phyloP scores from a whole-genome alignment of 805 yeast species.

The Suhomyces faveliae region DNA sequence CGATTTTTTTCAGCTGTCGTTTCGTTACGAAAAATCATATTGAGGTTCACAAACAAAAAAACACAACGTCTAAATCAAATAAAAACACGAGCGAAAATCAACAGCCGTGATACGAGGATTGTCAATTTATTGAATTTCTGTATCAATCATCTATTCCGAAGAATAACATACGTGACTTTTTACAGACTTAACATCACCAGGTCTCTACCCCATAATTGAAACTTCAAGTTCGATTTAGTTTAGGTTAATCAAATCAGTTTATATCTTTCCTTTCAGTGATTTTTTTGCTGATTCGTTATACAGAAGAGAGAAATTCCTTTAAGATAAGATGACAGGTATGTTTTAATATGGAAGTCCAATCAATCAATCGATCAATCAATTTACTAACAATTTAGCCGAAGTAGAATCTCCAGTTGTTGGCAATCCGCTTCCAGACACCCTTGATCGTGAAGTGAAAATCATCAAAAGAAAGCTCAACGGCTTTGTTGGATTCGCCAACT shows the following conservation, averaged over 20 bases:
- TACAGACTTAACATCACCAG: background rate
- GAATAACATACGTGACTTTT: background rate
- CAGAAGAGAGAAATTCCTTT: background rate
- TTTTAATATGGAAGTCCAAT: too few relatives aligned
- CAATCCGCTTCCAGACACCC: slow-evolving; percentile 11
- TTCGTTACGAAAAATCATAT: background rate
- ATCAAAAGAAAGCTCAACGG: slow-evolving; percentile 83
- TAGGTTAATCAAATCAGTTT: background rate
- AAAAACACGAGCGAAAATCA: background rate
- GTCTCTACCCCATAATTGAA: background rate
- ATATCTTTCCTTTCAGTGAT: background rate
- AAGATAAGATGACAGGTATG: slow-evolving; percentile 6
- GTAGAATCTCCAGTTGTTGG: slow-evolving; percentile 11
- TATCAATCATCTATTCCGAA: background rate
- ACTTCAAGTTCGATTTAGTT: background rate
- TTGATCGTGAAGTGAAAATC: slow-evolving; percentile 50
- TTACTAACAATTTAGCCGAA: slow-evolving; percentile 12
- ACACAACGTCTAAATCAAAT: slow-evolving; percentile 1
- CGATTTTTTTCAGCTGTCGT: background rate
- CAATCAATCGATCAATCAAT: background rate
- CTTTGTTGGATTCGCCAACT: slow-evolving; percentile 94
- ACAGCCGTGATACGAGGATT: background rate
- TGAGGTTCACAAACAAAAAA: slow-evolving; percentile 2
- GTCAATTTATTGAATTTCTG: background rate
- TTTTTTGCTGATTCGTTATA: background rate